These are phyloP conservation scores for Trichoderma aggressivum DNA, from an alignment of 2,329 filamentous ascomycete genomes.

Conservation along the genomic window DNA sequence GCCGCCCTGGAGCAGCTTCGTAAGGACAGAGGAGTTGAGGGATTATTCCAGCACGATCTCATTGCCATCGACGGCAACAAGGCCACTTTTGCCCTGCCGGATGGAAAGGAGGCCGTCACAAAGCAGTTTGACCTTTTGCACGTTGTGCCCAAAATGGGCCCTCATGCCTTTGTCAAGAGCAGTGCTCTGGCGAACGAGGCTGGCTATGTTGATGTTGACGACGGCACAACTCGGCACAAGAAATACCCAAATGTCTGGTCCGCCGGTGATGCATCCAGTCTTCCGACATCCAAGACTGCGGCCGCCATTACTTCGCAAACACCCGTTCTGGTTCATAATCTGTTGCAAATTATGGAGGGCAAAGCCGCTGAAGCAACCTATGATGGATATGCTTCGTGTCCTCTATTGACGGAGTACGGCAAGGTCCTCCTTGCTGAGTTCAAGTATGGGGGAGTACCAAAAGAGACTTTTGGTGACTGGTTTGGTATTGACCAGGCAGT, in stretches of 20 bases:
- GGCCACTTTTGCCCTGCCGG: conserved; percentile 47
- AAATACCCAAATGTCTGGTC: conserved; percentile 58
- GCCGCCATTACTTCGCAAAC: conserved; percentile 52
- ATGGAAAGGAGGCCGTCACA: conserved; percentile 43
- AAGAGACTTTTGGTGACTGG: conserved; percentile 56
- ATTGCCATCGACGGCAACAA: conserved; percentile 50
- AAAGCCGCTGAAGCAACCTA: conserved; percentile 43
- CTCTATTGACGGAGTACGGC: conserved; percentile 53
- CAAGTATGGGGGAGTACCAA: conserved; percentile 60
- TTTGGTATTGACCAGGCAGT: conserved; percentile 56
- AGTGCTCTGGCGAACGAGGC: conserved; percentile 52
- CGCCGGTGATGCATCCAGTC: conserved; percentile 55
- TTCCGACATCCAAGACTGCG: conserved; percentile 56
- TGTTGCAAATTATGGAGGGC: conserved; percentile 44
- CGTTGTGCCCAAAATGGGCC: conserved; percentile 57
- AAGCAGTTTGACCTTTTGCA: conserved; percentile 54
- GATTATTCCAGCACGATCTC: conserved; percentile 56
- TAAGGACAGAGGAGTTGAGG: conserved; percentile 53
- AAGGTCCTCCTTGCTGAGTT: conserved; percentile 64
- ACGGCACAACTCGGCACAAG: conserved; percentile 50
- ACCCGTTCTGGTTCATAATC: conserved; percentile 48
- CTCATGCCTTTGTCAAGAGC: conserved; percentile 52
- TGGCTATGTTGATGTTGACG: conserved; percentile 57
- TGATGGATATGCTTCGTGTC: conserved; percentile 56
- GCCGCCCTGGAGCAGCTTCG: conserved; percentile 52